phyloP scores from a whole-genome alignment of 208 protist genomes.

The Wallacemonas collosoma region DNA sequence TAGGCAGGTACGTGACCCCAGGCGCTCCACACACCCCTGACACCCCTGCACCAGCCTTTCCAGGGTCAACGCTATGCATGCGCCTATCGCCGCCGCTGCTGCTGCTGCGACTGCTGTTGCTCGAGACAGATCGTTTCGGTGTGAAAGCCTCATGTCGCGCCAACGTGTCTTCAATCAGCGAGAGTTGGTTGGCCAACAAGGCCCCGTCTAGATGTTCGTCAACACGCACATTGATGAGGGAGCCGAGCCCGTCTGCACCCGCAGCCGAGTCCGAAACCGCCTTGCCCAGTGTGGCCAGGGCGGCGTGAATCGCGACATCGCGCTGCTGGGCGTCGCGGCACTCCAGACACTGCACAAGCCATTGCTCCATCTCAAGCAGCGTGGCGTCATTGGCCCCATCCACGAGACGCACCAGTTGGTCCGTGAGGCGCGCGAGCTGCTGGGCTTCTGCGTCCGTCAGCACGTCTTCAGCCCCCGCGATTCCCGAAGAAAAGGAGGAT shows the following conservation, averaged over 20 bases:
- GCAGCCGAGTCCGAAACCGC: not conserved
- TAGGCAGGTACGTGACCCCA: too few species aligned
- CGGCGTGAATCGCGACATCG: slow-evolving; percentile 8
- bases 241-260: not conserved
- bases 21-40: too few species aligned
- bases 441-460: not conserved
- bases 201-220: not conserved
- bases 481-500: not conserved
- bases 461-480: too few species aligned
- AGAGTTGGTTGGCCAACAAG: not conserved
- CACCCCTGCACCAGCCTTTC: too few species aligned
- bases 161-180: not conserved
- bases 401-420: slow-evolving; percentile 3
- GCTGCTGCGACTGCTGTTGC: not conserved
- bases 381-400: slow-evolving; percentile 1
- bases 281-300: slow-evolving; percentile 8
- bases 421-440: not conserved
- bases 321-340: slow-evolving; percentile 10
- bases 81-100: too few species aligned
- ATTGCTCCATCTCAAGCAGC: slow-evolving; percentile 7
- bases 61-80: too few species aligned
- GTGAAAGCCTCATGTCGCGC: too few species aligned
- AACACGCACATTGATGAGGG: slow-evolving; percentile 13
- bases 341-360: slow-evolving; percentile 5
- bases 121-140: too few species aligned